These are phyloP conservation scores for Glycyrrhiza uralensis DNA, from an alignment of 306 rosid genomes.

Conservation along the genomic window DNA sequence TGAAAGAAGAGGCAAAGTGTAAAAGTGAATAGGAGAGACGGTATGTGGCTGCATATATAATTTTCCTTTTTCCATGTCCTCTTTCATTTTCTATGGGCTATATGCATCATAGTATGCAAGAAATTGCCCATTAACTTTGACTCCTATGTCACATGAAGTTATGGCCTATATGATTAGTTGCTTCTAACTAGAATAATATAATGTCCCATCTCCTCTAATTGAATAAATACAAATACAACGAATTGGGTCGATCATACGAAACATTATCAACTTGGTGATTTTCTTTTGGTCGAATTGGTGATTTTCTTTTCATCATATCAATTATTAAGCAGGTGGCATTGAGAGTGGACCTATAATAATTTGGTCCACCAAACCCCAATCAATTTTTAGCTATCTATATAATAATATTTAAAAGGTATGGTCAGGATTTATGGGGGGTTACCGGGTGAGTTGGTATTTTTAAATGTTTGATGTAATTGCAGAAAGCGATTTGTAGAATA, in stretches of 20 bases:
- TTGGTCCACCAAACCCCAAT: no score
- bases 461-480: no score
- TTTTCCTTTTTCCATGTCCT: neutral
- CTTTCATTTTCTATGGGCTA: neutral
- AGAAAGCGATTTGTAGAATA: no score
- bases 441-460: no score
- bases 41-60: neutral
- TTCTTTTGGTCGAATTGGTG: no score
- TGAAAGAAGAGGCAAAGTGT: neutral
- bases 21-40: neutral
- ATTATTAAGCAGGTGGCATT: neutral
- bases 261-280: neutral
- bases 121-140: neutral
- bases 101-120: neutral
- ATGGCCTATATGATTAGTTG: neutral
- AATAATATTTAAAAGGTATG: no score
- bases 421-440: no score
- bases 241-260: neutral
- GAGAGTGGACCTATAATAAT: no score
- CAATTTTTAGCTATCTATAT: no score
- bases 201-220: neutral
- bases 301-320: neutral
- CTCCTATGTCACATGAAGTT: neutral
- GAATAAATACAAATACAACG: slow-evolving; percentile 2
- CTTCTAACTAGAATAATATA: neutral